phyloP scores from a whole-genome alignment of 1,284 basidiomycete genomes.

The Kwoniella shivajii region DNA sequence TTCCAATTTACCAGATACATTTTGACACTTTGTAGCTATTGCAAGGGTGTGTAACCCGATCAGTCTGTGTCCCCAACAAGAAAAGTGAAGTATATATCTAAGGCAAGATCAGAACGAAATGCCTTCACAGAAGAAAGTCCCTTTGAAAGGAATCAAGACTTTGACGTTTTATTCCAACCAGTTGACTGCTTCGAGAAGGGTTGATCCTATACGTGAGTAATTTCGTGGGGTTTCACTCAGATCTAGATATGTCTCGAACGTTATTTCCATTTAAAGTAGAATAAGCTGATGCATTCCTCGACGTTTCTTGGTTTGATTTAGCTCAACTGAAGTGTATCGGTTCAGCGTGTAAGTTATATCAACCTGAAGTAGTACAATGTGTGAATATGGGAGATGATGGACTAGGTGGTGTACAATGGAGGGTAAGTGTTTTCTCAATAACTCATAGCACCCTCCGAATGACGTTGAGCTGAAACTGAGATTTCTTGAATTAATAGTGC shows the following conservation, averaged over 20 bases:
- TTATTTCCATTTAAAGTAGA: background rate
- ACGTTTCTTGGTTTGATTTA: conserved; percentile 18
- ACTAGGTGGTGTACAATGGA: conserved; percentile 75
- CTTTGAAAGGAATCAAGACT: conserved; percentile 68
- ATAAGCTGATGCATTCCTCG: background rate
- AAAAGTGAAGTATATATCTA: too few relatives aligned
- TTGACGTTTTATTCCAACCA: conserved; percentile 76
- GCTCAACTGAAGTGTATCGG: conserved; percentile 78
- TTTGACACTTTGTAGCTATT: too few relatives aligned
- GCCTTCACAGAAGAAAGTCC: conserved; percentile 50
- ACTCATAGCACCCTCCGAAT: background rate
- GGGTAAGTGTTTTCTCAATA: conserved; percentile 56
- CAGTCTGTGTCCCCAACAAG: too few relatives aligned
- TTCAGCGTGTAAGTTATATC: conserved; percentile 70
- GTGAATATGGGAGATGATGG: conserved; percentile 73
- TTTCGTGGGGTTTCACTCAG: background rate
- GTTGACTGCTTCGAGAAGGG: conserved; percentile 68
- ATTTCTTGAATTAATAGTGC: conserved; percentile 63
- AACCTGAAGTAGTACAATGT: conserved; percentile 85
- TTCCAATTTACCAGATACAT: background rate
- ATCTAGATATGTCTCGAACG: background rate
- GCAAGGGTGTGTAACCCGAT: too few relatives aligned
- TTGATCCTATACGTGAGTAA: conserved; percentile 62
- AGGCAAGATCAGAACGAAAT: background rate
- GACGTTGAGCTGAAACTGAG: background rate